Base-by-base conservation (phyloP, 495 filamentous ascomycete species). In the Penicillium diatomitis region DNA sequence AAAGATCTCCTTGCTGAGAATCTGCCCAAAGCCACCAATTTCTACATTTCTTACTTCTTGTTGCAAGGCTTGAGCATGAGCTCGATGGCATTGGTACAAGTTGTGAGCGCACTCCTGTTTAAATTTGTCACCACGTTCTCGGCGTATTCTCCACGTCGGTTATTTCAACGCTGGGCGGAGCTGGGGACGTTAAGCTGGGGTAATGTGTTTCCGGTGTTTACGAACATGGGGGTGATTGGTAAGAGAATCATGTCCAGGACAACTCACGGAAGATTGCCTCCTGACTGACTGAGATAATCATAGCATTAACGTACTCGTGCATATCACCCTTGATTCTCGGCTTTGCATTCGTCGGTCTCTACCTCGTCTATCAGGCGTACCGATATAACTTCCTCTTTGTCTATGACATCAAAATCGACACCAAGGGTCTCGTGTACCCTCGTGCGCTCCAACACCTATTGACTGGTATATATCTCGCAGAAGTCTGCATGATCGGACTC, bases 371-470 rank as follows among this genome's bases (percentile, higher is more conserved):
- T 67, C 69, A 92, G 47, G 88, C 89, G 12, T 96, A 88, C 75
- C 80, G 87, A 9, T 95, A 96, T 75, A 95, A 96, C 63, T 74
- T 95, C 60, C 76, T 96, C 43, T 96, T 91, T 66, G 87, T 92
- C 35, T 88, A 85, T 51, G 82, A 92, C 59, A 79, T 84, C 27
- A 54, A 78, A 44, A 80, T 95, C 65, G 89, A 96, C 66, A 96
- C 90, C 28, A 88, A 89, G 49, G 90, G 90, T 36, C 77, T 88
- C 31, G 83, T 92, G 48, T 96, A 96, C 62, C 87, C 90, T 3
- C 79, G 82, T 28, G 90, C 90, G 8, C 71, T 96, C 30, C 88
- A 94, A 61, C 90, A 96, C 58, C 76, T 92, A 46, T 76, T 92
- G 41, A 83, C 83, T 3, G 90, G 90, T 49, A 66, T 96, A 39